Evolutionary conservation across 139 green algal species (phyloP).

Genomic region (Closterium sp.): DNA sequence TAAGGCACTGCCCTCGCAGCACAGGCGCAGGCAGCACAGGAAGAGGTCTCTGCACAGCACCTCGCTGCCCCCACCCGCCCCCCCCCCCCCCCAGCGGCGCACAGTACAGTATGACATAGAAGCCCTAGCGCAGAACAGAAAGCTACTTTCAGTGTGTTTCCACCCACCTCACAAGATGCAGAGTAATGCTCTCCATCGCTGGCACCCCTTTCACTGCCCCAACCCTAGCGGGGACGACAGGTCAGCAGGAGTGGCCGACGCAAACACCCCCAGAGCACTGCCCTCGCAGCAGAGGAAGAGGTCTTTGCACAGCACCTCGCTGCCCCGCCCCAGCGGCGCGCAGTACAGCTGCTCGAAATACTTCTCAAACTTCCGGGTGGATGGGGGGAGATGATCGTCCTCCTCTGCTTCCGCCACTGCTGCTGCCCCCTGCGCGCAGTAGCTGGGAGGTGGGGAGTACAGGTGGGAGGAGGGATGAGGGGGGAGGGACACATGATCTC

Average conservation of each 20-base stretch:
- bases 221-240: neutral
- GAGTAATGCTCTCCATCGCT: neutral
- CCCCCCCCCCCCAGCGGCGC: no score
- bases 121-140: no score
- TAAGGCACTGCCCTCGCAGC: no score
- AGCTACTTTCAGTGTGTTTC: no score
- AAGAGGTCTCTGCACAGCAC: neutral
- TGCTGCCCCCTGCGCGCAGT: neutral
- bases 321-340: neutral
- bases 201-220: neutral
- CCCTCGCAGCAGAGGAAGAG: neutral
- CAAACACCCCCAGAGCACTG: neutral
- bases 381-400: neutral
- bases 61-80: neutral
- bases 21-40: no score
- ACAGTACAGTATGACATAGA: no score
- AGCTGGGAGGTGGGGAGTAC: constrained; percentile 9
- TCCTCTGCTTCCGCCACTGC: neutral
- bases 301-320: neutral
- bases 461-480: neutral
- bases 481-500: no score
- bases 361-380: constrained; percentile 32
- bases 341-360: constrained; percentile 44
- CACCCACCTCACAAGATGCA: neutral
- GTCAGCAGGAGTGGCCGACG: neutral